A percentile compares a stretch with the other conserved stretches of the same genome.
Evolutionary conservation across 2,329 filamentous ascomycete species (phyloP).

Genomic region (Corniculantispora saksenae): DNA sequence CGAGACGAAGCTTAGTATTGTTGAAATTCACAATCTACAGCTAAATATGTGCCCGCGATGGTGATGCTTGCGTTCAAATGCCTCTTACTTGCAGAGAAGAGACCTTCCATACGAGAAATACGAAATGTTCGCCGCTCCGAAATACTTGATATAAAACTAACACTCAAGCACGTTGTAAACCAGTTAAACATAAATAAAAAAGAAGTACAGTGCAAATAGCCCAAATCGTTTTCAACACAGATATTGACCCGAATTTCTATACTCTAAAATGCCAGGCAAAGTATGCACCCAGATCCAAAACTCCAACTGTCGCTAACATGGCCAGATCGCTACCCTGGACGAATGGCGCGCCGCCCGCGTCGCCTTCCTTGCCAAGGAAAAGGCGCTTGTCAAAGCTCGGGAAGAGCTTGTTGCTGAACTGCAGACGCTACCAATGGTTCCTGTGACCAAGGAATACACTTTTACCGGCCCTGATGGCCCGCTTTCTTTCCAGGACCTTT

Average conservation of each 20-base stretch:
- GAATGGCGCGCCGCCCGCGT: conserved; percentile 30
- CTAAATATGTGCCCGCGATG: not conserved
- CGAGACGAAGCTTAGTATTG: too few relatives aligned
- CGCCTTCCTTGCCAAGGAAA: conserved; percentile 29
- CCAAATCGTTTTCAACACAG: too few relatives aligned
- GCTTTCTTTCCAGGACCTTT: conserved; percentile 27
- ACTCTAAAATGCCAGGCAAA: conserved; percentile 4
- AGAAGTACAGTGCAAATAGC: too few relatives aligned
- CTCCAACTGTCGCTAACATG: not conserved
- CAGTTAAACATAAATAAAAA: too few relatives aligned
- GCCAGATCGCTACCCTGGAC: conserved; percentile 25
- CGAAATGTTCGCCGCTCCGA: too few relatives aligned
- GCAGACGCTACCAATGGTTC: conserved; percentile 36
- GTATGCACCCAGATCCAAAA: not conserved
- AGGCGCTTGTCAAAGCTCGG: conserved; percentile 24
- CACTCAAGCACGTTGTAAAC: too few relatives aligned
- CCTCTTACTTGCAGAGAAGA: not conserved
- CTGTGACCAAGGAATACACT: conserved; percentile 31
- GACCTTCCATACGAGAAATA: too few relatives aligned
- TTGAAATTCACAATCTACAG: not conserved
- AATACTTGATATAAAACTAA: not conserved
- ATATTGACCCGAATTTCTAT: too few relatives aligned
- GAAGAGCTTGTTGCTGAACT: conserved; percentile 28
- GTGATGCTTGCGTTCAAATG: not conserved
- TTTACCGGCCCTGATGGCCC: conserved; percentile 32